A percentile compares a stretch with the other conserved stretches of the same genome.
These are phyloP conservation scores for Trametes sanguinea DNA, from an alignment of 768 basidiomycete genomes.

Conservation along the genomic window DNA sequence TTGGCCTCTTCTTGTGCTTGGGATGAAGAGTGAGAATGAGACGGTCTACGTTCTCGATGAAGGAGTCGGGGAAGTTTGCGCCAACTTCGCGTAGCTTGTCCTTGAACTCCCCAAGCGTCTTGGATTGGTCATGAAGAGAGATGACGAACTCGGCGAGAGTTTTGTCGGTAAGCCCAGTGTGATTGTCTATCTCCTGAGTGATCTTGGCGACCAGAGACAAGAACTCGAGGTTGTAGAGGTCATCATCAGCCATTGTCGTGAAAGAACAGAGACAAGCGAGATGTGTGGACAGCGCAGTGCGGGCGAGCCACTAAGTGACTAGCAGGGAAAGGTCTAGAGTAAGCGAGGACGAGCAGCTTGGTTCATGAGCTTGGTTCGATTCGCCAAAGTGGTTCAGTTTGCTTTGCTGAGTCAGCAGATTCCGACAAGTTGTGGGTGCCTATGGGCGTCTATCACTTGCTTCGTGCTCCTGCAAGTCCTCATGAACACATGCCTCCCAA, in stretches of 20 bases:
- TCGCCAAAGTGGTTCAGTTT: slow-evolving; percentile 1
- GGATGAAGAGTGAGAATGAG: slow-evolving; percentile 94
- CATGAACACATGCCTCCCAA: slow-evolving; percentile 56
- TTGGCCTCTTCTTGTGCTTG: slow-evolving; percentile 76
- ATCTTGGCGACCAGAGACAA: slow-evolving; percentile 91
- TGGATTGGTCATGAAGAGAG: slow-evolving; percentile 80
- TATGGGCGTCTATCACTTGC: slow-evolving; percentile 7
- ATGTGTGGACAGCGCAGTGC: background rate
- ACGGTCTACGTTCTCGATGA: slow-evolving; percentile 91
- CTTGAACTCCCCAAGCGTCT: slow-evolving; percentile 80
- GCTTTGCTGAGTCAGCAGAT: slow-evolving; percentile 10
- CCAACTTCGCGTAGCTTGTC: slow-evolving; percentile 71
- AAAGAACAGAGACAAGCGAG: slow-evolving; percentile 4
- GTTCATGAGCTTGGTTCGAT: background rate
- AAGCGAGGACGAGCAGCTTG: background rate
- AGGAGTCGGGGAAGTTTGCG: slow-evolving; percentile 86
- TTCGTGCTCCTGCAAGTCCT: background rate
- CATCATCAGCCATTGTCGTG: slow-evolving; percentile 59
- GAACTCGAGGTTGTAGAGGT: slow-evolving; percentile 91
- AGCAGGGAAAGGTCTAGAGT: slow-evolving; percentile 2
- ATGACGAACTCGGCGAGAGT: slow-evolving; percentile 95
- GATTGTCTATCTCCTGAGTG: slow-evolving; percentile 90
- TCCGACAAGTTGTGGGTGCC: background rate
- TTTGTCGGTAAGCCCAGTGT: slow-evolving; percentile 85
- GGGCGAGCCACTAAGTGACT: background rate